Evolutionary conservation across 169 alveolate genomes (phyloP).

Genomic region (Amoebophrya sp.): DNA sequence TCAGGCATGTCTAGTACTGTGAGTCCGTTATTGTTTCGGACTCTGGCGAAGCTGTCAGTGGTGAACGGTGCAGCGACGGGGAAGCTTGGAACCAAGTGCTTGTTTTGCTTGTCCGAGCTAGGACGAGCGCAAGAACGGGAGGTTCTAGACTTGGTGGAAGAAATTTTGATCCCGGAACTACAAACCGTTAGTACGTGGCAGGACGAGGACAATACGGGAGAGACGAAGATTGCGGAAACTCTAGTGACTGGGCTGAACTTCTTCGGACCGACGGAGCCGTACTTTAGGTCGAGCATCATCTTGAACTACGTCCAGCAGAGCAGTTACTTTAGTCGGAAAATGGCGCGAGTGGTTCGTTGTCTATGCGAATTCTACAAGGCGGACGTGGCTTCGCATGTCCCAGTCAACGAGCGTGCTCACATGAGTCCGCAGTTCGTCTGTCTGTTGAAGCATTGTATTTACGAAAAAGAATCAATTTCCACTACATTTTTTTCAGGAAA

Average conservation of each 20-base stretch:
- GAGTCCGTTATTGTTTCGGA: background rate
- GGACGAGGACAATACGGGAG: background rate
- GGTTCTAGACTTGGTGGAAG: background rate
- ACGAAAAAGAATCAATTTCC: no score
- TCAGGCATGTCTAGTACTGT: background rate
- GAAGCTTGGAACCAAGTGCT: background rate
- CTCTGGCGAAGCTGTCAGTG: background rate
- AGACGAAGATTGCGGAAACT: background rate
- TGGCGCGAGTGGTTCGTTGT: background rate
- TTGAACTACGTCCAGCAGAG: background rate
- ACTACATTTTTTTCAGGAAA: no score
- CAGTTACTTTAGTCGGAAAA: background rate
- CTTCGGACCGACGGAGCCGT: slow-evolving; percentile 21
- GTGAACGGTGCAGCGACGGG: slow-evolving; percentile 8
- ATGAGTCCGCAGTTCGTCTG: background rate
- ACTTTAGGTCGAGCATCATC: background rate
- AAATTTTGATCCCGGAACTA: background rate
- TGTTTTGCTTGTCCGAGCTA: slow-evolving; percentile 10
- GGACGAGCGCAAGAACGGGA: background rate
- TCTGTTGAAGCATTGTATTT: background rate
- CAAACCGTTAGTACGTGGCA: background rate
- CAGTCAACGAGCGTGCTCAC: background rate
- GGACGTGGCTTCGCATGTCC: background rate
- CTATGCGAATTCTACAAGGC: background rate
- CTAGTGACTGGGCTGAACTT: slow-evolving; percentile 1